Evolutionary conservation across 2,329 filamentous ascomycete species (phyloP).

Genomic region (Aspergillus tanneri): DNA sequence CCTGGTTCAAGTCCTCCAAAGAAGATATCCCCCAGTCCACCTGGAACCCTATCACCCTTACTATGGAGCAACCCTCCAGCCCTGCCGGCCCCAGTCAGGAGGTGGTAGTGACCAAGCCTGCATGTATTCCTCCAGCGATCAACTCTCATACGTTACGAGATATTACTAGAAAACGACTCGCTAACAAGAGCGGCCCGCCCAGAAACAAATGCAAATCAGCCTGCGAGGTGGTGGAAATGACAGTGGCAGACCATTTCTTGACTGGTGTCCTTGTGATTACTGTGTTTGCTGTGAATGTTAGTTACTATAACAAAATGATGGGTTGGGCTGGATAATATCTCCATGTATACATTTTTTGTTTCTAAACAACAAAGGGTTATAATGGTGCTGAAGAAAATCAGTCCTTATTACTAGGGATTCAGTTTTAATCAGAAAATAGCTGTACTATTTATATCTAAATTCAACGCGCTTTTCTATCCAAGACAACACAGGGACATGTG

Average conservation of each 20-base stretch:
- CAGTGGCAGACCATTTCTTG: background rate
- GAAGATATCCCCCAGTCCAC: background rate
- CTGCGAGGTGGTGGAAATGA: background rate
- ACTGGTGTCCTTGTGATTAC: background rate
- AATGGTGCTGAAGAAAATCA: no score
- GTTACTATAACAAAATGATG: background rate
- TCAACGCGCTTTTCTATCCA: no score
- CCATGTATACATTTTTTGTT: background rate
- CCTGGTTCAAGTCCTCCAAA: constrained; percentile 2
- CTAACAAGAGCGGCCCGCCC: background rate
- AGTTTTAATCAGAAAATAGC: no score
- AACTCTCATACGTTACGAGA: background rate
- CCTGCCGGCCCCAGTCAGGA: background rate
- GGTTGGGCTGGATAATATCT: background rate
- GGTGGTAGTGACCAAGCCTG: background rate
- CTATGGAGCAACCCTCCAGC: constrained; percentile 2
- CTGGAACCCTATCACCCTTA: constrained; percentile 1
- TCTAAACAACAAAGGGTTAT: background rate
- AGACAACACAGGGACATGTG: no score
- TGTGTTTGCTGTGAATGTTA: background rate
- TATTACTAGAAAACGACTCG: background rate
- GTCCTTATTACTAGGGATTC: no score
- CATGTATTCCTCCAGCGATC: background rate
- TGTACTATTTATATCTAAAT: no score
- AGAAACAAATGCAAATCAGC: background rate